Percentiles rank a stretch among this genome's conserved stretches.
Evolutionary conservation across 2,329 filamentous ascomycete genomes (phyloP).

Genomic region (Gaeumannomyces tritici): DNA sequence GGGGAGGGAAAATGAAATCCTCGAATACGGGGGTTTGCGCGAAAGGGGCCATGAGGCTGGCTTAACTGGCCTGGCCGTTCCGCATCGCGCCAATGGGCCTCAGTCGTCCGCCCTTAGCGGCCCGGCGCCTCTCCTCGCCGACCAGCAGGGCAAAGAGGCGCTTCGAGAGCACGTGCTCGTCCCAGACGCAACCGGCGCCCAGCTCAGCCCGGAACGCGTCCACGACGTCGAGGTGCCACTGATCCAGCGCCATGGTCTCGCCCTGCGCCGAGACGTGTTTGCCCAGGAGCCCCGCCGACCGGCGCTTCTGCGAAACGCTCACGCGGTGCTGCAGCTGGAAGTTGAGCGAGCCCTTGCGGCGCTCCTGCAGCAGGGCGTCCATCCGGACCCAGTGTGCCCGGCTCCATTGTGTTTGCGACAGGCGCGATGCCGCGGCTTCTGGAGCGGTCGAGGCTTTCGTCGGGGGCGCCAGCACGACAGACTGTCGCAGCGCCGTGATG

Average conservation of each 20-base stretch:
- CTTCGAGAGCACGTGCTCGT: constrained; percentile 37
- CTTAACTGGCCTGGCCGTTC: neutral
- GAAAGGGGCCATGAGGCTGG: too few relatives aligned
- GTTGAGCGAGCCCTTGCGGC: constrained; percentile 32
- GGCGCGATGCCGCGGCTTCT: constrained; percentile 3
- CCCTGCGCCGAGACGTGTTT: constrained; percentile 37
- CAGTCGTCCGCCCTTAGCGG: neutral
- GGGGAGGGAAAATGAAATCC: neutral
- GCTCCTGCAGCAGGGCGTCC: constrained; percentile 40
- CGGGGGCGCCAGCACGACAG: neutral
- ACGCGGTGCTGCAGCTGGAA: constrained; percentile 21
- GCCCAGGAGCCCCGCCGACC: constrained; percentile 28
- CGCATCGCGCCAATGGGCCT: neutral
- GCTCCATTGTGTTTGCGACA: constrained; percentile 11
- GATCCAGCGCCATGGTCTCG: constrained; percentile 35
- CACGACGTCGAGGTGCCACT: constrained; percentile 49
- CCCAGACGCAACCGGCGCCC: constrained; percentile 30
- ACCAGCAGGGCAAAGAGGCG: constrained; percentile 43
- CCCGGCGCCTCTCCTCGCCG: constrained; percentile 32
- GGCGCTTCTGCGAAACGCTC: constrained; percentile 15
- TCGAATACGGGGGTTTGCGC: too few relatives aligned
- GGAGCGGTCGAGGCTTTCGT: neutral
- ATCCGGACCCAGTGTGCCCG: constrained; percentile 42
- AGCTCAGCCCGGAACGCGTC: constrained; percentile 40
- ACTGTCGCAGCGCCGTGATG: neutral